Evolutionary conservation across 257 asterid genomes (phyloP).

Genomic region (Lavandula angustifolia): DNA sequence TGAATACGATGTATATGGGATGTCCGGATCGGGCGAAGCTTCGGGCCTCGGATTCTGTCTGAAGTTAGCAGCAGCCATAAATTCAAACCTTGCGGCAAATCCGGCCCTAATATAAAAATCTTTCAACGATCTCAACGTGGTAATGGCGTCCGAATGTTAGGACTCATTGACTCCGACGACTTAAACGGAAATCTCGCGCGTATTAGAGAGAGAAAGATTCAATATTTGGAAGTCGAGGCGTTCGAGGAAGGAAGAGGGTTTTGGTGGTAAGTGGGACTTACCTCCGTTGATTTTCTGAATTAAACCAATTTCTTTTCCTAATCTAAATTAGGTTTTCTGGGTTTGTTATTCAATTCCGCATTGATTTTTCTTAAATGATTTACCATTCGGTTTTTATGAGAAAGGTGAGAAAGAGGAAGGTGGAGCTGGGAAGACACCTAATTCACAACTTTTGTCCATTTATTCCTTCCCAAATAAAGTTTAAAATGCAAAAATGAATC

Average conservation of each 20-base stretch:
- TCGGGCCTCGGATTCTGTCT: constrained; percentile 42
- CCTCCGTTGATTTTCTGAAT: neutral
- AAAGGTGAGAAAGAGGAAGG: too few relatives aligned
- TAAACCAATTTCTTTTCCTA: neutral
- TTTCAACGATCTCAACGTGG: neutral
- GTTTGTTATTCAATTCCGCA: too few relatives aligned
- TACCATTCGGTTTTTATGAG: too few relatives aligned
- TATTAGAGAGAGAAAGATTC: neutral
- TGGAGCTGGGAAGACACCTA: too few relatives aligned
- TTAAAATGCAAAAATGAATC: too few relatives aligned
- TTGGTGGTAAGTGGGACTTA: neutral
- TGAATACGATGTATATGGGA: constrained; percentile 47
- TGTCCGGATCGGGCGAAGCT: constrained; percentile 33
- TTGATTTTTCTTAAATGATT: too few relatives aligned
- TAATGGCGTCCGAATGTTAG: too few relatives aligned
- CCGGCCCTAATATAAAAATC: neutral
- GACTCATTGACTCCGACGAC: constrained; percentile 6
- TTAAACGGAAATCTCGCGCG: neutral
- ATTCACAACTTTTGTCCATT: too few relatives aligned
- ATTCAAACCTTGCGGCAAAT: neutral
- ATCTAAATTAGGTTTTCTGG: too few relatives aligned
- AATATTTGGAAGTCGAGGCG: constrained; percentile 20
- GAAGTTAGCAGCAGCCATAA: constrained; percentile 45
- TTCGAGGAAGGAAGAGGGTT: constrained; percentile 17
- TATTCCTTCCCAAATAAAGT: too few relatives aligned